Evolutionary conservation across 345 rosid genomes (phyloP), one percentile per base, ranked within the genome.

Genomic region (Sonneratia caseolaris): DNA sequence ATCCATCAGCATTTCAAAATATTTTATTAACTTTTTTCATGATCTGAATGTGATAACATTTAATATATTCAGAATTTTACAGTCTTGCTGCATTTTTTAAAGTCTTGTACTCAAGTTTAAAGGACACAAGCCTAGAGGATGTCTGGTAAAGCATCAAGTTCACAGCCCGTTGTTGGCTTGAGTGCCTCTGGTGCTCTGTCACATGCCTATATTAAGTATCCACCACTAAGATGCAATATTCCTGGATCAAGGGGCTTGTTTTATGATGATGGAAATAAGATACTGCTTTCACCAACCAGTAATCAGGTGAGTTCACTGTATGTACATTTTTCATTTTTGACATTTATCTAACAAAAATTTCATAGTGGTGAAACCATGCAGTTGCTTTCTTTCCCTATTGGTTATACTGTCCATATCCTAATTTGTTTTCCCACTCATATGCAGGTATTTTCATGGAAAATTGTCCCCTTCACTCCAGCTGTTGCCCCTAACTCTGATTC

Each of bases 201-300:
- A 51, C 99, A 95, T 84, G 94, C 81, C 76, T 92, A 89, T 77
- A 78, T 90, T 76, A 87, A 86, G 66, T 76, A 84, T 75, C 91
- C 96, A 47, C 86, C 98, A 36, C 82, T 95, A 69, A 81, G 77
- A 27, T 89, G 92, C 83, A 79, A 81, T 81, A 53, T 85, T 81
- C 86, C 89, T 73, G 93, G 83, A 71, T 86, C 96, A 70, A 86
- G 82, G 72, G 88, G 91, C 70, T 85, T 91, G 71, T 89, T 83
- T 85, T 96, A 92, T 76, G 99, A 96, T 78, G 98, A 96, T 80
- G 97, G 91, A 74, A 88, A 83, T 82, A 92, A 87, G 83, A 74
- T 89, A 77, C 83, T 92, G 27, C 79, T 91, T 57, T 80, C 86
- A 55, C 78, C 87, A 61, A 82, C 91, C 56, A 81, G 87, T 73